These are phyloP conservation scores for Suillus decipiens DNA, from an alignment of 768 basidiomycete species.

Conservation along the genomic window DNA sequence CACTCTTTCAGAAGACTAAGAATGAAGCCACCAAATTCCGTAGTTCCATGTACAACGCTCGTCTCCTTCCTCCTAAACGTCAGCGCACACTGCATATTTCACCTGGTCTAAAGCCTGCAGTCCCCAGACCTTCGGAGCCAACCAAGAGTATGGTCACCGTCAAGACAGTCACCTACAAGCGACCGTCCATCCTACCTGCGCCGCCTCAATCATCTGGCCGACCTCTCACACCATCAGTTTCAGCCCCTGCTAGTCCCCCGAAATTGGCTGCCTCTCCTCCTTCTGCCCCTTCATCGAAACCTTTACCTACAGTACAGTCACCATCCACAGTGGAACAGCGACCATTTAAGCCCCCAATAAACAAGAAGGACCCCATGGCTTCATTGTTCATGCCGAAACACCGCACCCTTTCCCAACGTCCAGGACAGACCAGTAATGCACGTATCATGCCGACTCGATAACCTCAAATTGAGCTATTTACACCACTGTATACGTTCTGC, in stretches of 20 bases:
- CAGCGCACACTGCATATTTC: slow-evolving; percentile 43
- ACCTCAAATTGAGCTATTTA: not conserved
- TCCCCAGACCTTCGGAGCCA: slow-evolving; percentile 31
- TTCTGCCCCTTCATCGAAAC: slow-evolving; percentile 14
- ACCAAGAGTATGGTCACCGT: slow-evolving; percentile 49
- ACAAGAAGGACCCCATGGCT: slow-evolving; percentile 66
- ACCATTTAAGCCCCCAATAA: slow-evolving; percentile 38
- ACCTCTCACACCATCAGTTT: not conserved
- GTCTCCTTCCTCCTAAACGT: slow-evolving; percentile 50
- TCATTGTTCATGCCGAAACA: slow-evolving; percentile 75
- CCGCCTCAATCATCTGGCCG: slow-evolving; percentile 14
- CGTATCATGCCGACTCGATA: slow-evolving; percentile 26
- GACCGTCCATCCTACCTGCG: slow-evolving; percentile 26
- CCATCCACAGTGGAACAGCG: slow-evolving; percentile 29
- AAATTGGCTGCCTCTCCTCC: slow-evolving; percentile 34
- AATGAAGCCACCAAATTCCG: slow-evolving; percentile 69
- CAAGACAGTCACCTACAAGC: slow-evolving; percentile 47
- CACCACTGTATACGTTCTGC: not conserved
- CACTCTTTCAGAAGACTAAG: slow-evolving; percentile 77
- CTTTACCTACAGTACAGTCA: slow-evolving; percentile 13
- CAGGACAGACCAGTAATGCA: slow-evolving; percentile 33
- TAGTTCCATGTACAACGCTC: slow-evolving; percentile 56
- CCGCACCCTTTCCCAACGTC: slow-evolving; percentile 58
- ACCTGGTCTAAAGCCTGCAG: slow-evolving; percentile 36
- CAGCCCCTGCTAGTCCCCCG: slow-evolving; percentile 10